A percentile compares a stretch with the other conserved stretches of the same genome.
Evolutionary conservation across 139 green algal genomes (phyloP).

Genomic region (Chlamydomonas sp.): DNA sequence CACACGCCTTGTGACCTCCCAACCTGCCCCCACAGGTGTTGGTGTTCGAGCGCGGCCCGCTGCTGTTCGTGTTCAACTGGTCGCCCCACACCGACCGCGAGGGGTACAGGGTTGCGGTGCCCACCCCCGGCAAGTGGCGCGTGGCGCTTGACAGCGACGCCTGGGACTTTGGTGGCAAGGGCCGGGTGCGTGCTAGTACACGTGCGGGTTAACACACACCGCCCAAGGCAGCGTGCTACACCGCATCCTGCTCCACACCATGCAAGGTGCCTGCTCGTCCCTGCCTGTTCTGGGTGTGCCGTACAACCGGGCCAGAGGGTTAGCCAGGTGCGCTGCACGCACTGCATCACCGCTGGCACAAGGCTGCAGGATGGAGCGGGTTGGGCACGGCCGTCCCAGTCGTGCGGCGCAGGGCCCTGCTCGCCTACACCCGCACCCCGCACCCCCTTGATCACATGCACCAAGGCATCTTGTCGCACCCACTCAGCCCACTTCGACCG

Average conservation of each 20-base stretch:
- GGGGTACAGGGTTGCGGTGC: slow-evolving; percentile 63
- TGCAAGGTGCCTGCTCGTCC: not conserved
- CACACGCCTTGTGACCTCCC: not conserved
- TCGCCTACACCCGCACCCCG: not conserved
- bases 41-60: slow-evolving; percentile 92
- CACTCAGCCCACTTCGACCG: not conserved
- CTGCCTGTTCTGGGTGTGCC: not conserved
- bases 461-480: not conserved
- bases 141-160: slow-evolving; percentile 92
- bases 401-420: not conserved
- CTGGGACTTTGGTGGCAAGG: slow-evolving; percentile 80
- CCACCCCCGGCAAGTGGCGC: slow-evolving; percentile 80
- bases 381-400: not conserved
- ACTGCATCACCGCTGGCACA: not conserved
- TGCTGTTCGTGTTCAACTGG: slow-evolving; percentile 99
- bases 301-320: not conserved
- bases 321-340: not conserved
- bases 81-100: slow-evolving; percentile 78
- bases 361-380: not conserved
- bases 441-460: not conserved
- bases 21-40: slow-evolving; percentile 72
- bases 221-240: not conserved
- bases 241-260: not conserved
- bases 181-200: slow-evolving; percentile 65
- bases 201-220: not conserved